Evolutionary conservation across 2,329 filamentous ascomycete genomes (phyloP).

Genomic region (Rutstroemia sp.): DNA sequence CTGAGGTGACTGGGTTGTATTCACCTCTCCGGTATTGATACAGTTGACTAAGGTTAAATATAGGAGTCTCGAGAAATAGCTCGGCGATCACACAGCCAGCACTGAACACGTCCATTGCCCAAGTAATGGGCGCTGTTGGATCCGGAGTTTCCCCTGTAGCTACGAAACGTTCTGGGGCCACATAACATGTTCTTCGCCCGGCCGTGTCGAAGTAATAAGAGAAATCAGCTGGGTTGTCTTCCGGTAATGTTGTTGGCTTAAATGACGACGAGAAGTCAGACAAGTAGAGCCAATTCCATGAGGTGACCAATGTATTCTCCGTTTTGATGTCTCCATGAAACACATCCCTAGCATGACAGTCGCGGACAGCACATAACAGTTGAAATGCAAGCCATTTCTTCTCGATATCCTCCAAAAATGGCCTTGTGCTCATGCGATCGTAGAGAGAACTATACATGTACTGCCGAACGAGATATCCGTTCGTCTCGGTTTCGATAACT

Average conservation of each 20-base stretch:
- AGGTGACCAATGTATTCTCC: conserved; percentile 92
- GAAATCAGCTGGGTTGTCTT: conserved; percentile 95
- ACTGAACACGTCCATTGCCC: conserved; percentile 99
- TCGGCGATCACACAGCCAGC: conserved; percentile 95
- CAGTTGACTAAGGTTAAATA: conserved; percentile 95
- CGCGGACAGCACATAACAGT: conserved; percentile 81
- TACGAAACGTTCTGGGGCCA: conserved; percentile 89
- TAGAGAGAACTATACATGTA: conserved; percentile 96
- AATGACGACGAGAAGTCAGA: conserved; percentile 96
- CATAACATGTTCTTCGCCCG: conserved; percentile 83
- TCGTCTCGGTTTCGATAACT: conserved; percentile 83
- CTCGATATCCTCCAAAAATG: conserved; percentile 94
- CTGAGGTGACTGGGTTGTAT: conserved; percentile 77
- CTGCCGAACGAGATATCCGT: conserved; percentile 89
- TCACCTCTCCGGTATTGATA: conserved; percentile 91
- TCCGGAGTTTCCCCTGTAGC: conserved; percentile 60
- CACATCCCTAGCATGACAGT: conserved; percentile 81
- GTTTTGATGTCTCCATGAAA: conserved; percentile 99
- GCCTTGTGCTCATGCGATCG: conserved; percentile 91
- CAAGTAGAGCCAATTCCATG: conserved; percentile 98
- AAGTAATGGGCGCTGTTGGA: conserved; percentile 58
- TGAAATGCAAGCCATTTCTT: conserved; percentile 99
- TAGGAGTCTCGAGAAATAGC: conserved; percentile 86
- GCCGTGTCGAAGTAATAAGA: conserved; percentile 97
- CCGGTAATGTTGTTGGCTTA: conserved; percentile 87